A percentile compares a stretch with the other conserved stretches of the same genome.
phyloP scores from a whole-genome alignment of 2,329 filamentous ascomycete species.

The Ceratocystis papillata region DNA sequence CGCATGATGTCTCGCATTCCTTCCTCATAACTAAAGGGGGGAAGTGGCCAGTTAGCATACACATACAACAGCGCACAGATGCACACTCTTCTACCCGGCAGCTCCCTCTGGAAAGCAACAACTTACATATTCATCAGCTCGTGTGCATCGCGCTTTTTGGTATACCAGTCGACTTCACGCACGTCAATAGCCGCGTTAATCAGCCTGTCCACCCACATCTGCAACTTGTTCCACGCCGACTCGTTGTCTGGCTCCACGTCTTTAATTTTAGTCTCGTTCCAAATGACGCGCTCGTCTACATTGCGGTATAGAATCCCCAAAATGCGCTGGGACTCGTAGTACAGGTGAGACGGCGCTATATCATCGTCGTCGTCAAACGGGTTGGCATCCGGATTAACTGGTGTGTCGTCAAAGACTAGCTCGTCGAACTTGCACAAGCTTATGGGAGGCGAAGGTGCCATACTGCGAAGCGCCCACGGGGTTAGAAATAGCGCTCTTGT shows the following conservation, averaged over 20 bases:
- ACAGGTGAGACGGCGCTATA: conserved; percentile 41
- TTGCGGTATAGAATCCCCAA: conserved; percentile 60
- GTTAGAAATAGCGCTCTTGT: not conserved
- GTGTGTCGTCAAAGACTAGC: conserved; percentile 32
- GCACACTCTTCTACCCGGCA: not conserved
- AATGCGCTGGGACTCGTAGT: conserved; percentile 57
- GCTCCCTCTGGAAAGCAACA: conserved; percentile 23
- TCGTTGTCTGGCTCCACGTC: conserved; percentile 27
- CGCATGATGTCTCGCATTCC: conserved; percentile 29
- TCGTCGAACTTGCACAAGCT: conserved; percentile 38
- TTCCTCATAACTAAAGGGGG: conserved; percentile 19
- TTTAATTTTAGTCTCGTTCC: conserved; percentile 39
- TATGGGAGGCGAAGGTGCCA: conserved; percentile 39
- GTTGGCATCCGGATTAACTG: conserved; percentile 28
- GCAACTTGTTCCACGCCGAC: conserved; percentile 38
- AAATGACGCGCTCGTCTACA: conserved; percentile 62
- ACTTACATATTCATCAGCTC: conserved; percentile 39
- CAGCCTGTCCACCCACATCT: conserved; percentile 27
- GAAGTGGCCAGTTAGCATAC: not conserved
- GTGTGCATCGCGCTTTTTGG: conserved; percentile 33
- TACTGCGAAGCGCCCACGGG: conserved; percentile 28
- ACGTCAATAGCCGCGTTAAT: conserved; percentile 25
- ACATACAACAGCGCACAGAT: not conserved
- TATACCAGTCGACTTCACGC: conserved; percentile 31
- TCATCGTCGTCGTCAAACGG: conserved; percentile 32